These are phyloP conservation scores for Trichoderma aggressivum DNA, from an alignment of 2,329 filamentous ascomycete species.

Conservation along the genomic window DNA sequence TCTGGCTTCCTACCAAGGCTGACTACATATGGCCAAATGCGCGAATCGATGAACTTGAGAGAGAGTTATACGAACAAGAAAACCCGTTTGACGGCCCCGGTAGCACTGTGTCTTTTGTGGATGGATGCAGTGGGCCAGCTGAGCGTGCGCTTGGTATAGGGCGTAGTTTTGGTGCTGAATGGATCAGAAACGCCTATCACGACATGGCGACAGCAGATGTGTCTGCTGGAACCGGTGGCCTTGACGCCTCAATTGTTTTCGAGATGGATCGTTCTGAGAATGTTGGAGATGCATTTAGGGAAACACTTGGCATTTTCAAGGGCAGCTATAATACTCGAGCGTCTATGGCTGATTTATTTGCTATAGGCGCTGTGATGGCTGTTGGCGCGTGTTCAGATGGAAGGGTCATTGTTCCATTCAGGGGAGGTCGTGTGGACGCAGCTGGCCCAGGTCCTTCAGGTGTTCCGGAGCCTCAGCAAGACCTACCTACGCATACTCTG, in stretches of 20 bases:
- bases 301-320: neutral
- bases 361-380: neutral
- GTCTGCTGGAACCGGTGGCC: neutral
- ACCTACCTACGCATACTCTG: neutral
- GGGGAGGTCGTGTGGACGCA: neutral
- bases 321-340: neutral
- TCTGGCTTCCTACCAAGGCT: neutral
- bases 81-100: neutral
- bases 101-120: neutral
- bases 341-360: neutral
- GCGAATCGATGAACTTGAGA: neutral
- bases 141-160: neutral
- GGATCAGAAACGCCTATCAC: slow-evolving; percentile 7
- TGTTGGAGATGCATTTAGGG: neutral
- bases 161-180: slow-evolving; percentile 1
- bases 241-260: slow-evolving; percentile 2
- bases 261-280: slow-evolving; percentile 1
- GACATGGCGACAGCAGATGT: slow-evolving; percentile 7
- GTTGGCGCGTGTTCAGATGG: neutral
- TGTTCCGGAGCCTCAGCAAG: neutral
- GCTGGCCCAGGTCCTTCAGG: neutral
- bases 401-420: neutral
- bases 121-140: neutral
- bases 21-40: neutral
- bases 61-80: neutral